A percentile compares a stretch with the other conserved stretches of the same genome.
Conservation (phyloP, 371 early-diverging fungal species). For the Mucor racemosus region DNA sequence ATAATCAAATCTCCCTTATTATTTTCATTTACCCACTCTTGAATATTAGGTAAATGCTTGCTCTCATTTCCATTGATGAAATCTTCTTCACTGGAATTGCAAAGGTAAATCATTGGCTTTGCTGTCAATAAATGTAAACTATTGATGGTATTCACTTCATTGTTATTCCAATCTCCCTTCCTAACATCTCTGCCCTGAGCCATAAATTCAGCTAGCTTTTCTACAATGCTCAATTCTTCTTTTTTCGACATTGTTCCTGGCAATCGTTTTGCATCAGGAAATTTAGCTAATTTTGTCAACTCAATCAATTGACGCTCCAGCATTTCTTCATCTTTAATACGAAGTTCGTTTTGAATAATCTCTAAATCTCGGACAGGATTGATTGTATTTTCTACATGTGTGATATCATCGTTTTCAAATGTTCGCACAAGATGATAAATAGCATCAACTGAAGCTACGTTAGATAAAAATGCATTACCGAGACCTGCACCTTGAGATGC, state of each 20-base stretch:
- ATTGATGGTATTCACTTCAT: slow-evolving; percentile 77
- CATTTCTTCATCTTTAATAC: slow-evolving; percentile 87
- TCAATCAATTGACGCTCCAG: slow-evolving; percentile 59
- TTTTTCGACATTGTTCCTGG: slow-evolving; percentile 70
- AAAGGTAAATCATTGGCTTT: slow-evolving; percentile 94
- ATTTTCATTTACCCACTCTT: slow-evolving; percentile 89
- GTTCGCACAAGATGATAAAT: slow-evolving; percentile 90
- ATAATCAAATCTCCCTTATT: slow-evolving; percentile 85
- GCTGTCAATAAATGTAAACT: slow-evolving; percentile 85
- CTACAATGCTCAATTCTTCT: slow-evolving; percentile 72
- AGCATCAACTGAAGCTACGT: slow-evolving; percentile 92
- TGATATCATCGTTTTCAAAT: slow-evolving; percentile 86
- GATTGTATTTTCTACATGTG: slow-evolving; percentile 90
- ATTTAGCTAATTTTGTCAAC: slow-evolving; percentile 47
- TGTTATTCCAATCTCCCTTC: slow-evolving; percentile 45
- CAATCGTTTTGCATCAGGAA: slow-evolving; percentile 61
- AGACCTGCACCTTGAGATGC: slow-evolving; percentile 82
- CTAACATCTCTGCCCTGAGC: slow-evolving; percentile 47
- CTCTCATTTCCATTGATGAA: slow-evolving; percentile 57
- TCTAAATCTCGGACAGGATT: slow-evolving; percentile 91
- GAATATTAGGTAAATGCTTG: slow-evolving; percentile 64
- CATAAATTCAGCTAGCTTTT: slow-evolving; percentile 52
- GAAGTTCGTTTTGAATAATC: slow-evolving; percentile 89
- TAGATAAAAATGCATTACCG: slow-evolving; percentile 93
- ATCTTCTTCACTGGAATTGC: slow-evolving; percentile 81